Conservation (phyloP, 805 yeast genomes). For the Ogataea henricii region DNA sequence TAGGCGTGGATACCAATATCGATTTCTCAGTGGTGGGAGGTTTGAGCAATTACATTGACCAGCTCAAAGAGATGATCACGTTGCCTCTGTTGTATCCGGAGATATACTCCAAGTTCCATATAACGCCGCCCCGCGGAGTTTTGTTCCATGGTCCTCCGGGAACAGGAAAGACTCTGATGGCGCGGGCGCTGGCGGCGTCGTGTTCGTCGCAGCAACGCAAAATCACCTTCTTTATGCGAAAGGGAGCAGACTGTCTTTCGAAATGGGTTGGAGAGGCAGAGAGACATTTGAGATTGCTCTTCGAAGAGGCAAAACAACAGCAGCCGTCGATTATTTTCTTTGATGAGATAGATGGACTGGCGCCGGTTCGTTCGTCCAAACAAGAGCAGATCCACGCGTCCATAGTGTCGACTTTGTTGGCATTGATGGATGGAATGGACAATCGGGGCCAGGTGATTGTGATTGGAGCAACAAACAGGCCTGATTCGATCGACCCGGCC, state of each 20-base stretch:
- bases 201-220: constrained; percentile 83
- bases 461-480: constrained; percentile 97
- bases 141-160: constrained; percentile 99
- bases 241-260: constrained; percentile 95
- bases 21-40: constrained; percentile 87
- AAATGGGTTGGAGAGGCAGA: constrained; percentile 99
- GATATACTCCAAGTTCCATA: constrained; percentile 81
- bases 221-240: constrained; percentile 95
- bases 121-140: constrained; percentile 97
- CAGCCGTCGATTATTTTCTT: constrained; percentile 96
- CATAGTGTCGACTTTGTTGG: constrained; percentile 91
- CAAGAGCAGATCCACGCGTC: constrained; percentile 99
- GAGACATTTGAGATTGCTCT: constrained; percentile 82
- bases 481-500: constrained; percentile 98
- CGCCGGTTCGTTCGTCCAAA: constrained; percentile 95
- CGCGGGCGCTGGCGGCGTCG: constrained; percentile 94
- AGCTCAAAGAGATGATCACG: constrained; percentile 95
- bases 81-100: constrained; percentile 93
- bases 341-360: constrained; percentile 97
- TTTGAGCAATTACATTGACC: constrained; percentile 83
- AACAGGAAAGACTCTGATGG: constrained; percentile 98
- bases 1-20: constrained; percentile 69
- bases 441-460: constrained; percentile 97
- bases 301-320: constrained; percentile 94
- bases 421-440: constrained; percentile 99